Base-by-base conservation (phyloP, 2,329 filamentous ascomycete species). In the Paraphoma chrysanthemicola region DNA sequence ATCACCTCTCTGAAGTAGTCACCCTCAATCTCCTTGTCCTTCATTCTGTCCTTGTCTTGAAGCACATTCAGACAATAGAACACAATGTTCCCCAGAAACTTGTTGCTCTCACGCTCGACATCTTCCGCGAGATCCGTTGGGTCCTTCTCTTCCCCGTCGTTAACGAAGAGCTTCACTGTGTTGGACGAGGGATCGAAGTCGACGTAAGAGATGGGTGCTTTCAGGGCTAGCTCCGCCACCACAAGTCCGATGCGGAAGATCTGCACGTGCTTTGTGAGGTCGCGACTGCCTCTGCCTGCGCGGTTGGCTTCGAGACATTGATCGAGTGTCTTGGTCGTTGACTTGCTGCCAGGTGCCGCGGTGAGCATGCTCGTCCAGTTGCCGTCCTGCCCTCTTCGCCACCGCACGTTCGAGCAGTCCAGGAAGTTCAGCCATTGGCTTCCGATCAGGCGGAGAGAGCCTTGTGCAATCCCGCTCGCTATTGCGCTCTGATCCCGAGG, bases 161-260 rank as follows among this genome's bases (percentile, higher is more conserved):
- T 45, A 16, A 67, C 42, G 39, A 50, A 61, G n/a, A 71, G 31
- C 17, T 56, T 63, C 16, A 63, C 48, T 1, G 50, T 60, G 17
- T 55, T 48, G 1, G 62, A 51, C 6, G 14, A 7, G 0, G 45
- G 23, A 18, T 69, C 60, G 17, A 62, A 62, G 14, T 63, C 56
- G 10, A 70, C 57, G 45, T 64, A 63, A 0, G 57, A 55, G 17
- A 69, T 55, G 4, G 61, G 53, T 0, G 56, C 44, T 43, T 67
- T 64, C 39, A 72, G 60, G 9, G 63, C 64, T 4, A 71, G 47
- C 47, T 69, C 67, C 2, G 64, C 56, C 17, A 72, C 50, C 1
- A 72, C 60, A 8, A 72, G 62, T 5, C 70, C 68, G 29, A 70
- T 61, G 41, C 68, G 62, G 61, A 70, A 71, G 39, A 72, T 67